phyloP scores from a whole-genome alignment of 2,329 filamentous ascomycete genomes.

The Dryadomyces quercivorus region DNA sequence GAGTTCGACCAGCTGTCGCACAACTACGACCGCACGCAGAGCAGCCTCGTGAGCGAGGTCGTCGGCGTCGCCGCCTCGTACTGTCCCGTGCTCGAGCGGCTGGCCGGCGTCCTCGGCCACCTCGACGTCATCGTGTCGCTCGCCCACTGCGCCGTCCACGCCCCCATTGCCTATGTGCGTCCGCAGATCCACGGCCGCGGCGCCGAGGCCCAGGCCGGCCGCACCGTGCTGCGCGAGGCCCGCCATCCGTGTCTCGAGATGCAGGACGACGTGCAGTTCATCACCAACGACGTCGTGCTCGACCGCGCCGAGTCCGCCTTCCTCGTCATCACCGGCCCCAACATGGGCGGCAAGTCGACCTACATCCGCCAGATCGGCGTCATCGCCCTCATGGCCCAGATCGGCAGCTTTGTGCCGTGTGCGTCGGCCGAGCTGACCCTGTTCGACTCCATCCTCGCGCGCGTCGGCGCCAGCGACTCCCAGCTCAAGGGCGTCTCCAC shows the following conservation, averaged over 20 bases:
- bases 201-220: constrained; percentile 42
- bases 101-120: constrained; percentile 81
- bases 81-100: constrained; percentile 78
- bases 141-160: constrained; percentile 85
- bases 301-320: constrained; percentile 72
- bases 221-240: constrained; percentile 82
- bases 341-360: constrained; percentile 98
- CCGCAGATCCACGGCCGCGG: constrained; percentile 85
- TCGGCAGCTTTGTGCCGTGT: constrained; percentile 93
- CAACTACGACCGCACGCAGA: constrained; percentile 91
- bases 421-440: constrained; percentile 83
- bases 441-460: constrained; percentile 92
- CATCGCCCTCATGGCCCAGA: constrained; percentile 92
- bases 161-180: constrained; percentile 80
- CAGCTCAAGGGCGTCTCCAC: constrained; percentile 97
- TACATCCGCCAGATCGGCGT: constrained; percentile 97
- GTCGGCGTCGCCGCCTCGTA: constrained; percentile 90
- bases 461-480: constrained; percentile 89
- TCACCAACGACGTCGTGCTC: constrained; percentile 89
- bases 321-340: constrained; percentile 91
- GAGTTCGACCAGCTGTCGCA: constrained; percentile 91
- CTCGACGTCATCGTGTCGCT: constrained; percentile 92
- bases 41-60: constrained; percentile 81
- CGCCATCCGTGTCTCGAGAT: constrained; percentile 97
- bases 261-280: constrained; percentile 97